phyloP scores from a whole-genome alignment of 331 rosid species.

The Quercus lobata region DNA sequence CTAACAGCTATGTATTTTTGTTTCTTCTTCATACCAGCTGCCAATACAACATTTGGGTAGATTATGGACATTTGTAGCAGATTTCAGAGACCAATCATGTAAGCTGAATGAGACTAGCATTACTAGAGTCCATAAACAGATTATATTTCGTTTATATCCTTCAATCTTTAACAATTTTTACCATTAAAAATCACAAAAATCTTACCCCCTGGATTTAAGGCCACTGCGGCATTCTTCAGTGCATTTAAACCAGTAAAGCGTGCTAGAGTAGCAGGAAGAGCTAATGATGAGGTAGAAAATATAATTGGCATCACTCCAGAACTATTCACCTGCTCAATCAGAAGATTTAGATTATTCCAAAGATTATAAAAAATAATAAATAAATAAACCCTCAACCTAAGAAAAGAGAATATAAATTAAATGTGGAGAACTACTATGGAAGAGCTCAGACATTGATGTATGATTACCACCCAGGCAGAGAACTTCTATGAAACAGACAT shows the following conservation, averaged over 20 bases:
- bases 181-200: slow-evolving; percentile 3
- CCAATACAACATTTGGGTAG: background rate
- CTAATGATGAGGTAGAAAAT: slow-evolving; percentile 89
- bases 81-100: background rate
- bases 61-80: background rate
- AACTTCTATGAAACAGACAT: background rate
- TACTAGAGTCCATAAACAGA: background rate
- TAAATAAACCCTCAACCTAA: background rate
- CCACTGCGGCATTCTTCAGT: slow-evolving; percentile 72
- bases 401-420: background rate
- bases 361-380: background rate
- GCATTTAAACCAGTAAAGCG: slow-evolving; percentile 88
- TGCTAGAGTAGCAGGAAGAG: slow-evolving; percentile 93
- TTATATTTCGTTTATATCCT: background rate
- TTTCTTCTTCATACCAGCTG: background rate
- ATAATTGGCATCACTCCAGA: slow-evolving; percentile 98
- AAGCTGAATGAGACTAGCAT: background rate
- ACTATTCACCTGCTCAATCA: slow-evolving; percentile 75
- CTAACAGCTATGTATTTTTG: too few relatives aligned
- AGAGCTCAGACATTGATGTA: background rate
- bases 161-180: background rate
- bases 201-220: slow-evolving; percentile 92
- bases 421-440: background rate
- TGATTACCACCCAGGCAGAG: background rate
- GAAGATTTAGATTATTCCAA: background rate